Percentiles rank a stretch among this genome's conserved stretches.
These are phyloP conservation scores for Monosporascus cannonballus DNA, from an alignment of 2,329 filamentous ascomycete species.

Conservation along the genomic window DNA sequence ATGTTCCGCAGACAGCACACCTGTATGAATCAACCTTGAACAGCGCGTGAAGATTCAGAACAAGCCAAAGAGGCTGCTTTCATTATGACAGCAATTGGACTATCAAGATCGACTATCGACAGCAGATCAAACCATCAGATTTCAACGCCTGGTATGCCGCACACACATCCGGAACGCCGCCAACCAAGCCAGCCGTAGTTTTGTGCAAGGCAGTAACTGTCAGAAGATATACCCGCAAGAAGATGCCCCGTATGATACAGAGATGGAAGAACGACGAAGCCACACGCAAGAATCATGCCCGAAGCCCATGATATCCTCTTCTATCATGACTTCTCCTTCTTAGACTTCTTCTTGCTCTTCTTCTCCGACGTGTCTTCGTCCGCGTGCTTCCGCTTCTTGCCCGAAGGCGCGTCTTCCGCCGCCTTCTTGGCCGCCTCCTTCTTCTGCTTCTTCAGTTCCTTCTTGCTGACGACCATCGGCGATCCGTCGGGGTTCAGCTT, in stretches of 20 bases:
- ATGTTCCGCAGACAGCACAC: too few relatives aligned
- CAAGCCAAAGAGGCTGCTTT: too few relatives aligned
- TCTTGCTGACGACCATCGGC: conserved; percentile 65
- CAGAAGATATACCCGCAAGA: too few relatives aligned
- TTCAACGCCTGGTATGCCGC: conserved; percentile 16
- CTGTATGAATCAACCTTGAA: too few relatives aligned
- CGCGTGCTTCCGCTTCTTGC: conserved; percentile 68
- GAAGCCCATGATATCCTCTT: conserved; percentile 16
- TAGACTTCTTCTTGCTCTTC: conserved; percentile 57
- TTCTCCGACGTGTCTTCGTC: conserved; percentile 53
- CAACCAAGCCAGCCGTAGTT: conserved; percentile 14
- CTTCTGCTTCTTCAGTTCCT: conserved; percentile 67
- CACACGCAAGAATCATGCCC: conserved; percentile 14
- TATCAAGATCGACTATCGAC: too few relatives aligned
- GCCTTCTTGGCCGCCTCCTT: conserved; percentile 53
- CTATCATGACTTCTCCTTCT: conserved; percentile 54
- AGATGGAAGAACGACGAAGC: conserved; percentile 7
- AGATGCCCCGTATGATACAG: conserved; percentile 19
- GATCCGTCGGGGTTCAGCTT: conserved; percentile 59
- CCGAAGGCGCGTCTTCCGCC: conserved; percentile 36
- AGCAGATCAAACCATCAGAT: too few relatives aligned
- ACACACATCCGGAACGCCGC: conserved; percentile 22
- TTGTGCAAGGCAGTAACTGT: conserved; percentile 1
- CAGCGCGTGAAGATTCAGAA: too few relatives aligned
- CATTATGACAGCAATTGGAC: too few relatives aligned